Evolutionary conservation across 2,329 filamentous ascomycete species (phyloP), one percentile per base, ranked within the genome.

Genomic region (Ophiosphaerella herpotricha): DNA sequence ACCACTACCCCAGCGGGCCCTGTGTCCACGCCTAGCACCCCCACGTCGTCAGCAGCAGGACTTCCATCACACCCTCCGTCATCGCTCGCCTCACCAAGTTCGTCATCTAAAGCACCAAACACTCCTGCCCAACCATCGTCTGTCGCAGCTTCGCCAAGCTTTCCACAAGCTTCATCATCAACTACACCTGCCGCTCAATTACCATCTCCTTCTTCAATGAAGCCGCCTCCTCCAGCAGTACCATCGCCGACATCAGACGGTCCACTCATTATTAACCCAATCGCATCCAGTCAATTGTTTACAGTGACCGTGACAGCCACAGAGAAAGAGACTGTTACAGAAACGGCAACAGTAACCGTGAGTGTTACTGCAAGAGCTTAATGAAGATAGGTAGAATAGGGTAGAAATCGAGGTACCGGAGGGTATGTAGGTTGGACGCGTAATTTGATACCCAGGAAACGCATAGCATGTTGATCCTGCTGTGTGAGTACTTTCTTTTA

Each of bases 271-370:
- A 64, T 70, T 11, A 70, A 65, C 14, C 67, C 66, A 3, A 71
- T 72, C 43, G 55, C 65, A 26, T 59, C 61, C 4, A 65, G 58
- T 37, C 67, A 70, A 48, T 54, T 71, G 0, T 70, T 72, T n/a
- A 71, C 68, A 0, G 55, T 73, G 13, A 72, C 70, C 1, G 64
- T 61, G 8, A 71, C 68, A 12, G 60, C 58, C 33, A 72, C 62
- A 9, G 64, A 63, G 48, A 70, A 60, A 44, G 68, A 68, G 38
- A 73, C 65, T 0, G 57, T 64, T 1, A 67, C 57, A 1, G 64
- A 59, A 36, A 72, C 68, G 2, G 52, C 49, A 2, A 65, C 59
- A 14, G 58, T 60, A 7, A 66, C 57, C 32, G 64, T 62, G 13
- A 63, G 58, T 24, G 58, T 60, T 13, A 48, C 14, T 14, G 37